Evolutionary conservation across 2,329 filamentous ascomycete species (phyloP).

Genomic region (Colletotrichum sp.): DNA sequence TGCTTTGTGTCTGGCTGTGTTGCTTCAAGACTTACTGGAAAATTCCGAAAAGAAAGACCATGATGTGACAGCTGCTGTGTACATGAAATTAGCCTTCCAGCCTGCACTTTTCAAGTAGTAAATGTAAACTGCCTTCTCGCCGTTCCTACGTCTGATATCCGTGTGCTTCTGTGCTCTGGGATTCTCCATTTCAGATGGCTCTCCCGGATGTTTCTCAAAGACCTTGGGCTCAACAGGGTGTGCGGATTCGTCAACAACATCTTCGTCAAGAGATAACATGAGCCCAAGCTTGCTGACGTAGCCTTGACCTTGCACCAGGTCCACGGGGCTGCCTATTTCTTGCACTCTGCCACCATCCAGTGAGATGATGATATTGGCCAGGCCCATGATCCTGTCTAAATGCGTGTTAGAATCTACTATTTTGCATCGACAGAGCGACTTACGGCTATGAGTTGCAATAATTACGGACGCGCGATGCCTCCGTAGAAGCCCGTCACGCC

Average conservation of each 20-base stretch:
- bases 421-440: background rate
- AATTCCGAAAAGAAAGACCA: constrained; percentile 16
- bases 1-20: background rate
- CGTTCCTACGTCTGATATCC: background rate
- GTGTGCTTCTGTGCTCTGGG: background rate
- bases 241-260: background rate
- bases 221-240: background rate
- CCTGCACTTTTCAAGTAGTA: constrained; percentile 8
- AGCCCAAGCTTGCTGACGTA: background rate
- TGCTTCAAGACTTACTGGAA: background rate
- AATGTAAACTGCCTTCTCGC: constrained; percentile 1
- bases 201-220: background rate
- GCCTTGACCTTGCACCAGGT: background rate
- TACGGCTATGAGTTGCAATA: constrained; percentile 9
- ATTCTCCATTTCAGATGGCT: background rate
- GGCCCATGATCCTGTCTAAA: background rate
- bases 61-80: background rate
- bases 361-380: background rate
- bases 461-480: background rate
- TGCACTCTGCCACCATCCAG: background rate
- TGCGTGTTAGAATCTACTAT: background rate
- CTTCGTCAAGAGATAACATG: too few species aligned
- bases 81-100: background rate
- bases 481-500: background rate
- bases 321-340: background rate